Conservation (phyloP, 2,329 filamentous ascomycete genomes). For the Botryosphaeria dothidea region DNA sequence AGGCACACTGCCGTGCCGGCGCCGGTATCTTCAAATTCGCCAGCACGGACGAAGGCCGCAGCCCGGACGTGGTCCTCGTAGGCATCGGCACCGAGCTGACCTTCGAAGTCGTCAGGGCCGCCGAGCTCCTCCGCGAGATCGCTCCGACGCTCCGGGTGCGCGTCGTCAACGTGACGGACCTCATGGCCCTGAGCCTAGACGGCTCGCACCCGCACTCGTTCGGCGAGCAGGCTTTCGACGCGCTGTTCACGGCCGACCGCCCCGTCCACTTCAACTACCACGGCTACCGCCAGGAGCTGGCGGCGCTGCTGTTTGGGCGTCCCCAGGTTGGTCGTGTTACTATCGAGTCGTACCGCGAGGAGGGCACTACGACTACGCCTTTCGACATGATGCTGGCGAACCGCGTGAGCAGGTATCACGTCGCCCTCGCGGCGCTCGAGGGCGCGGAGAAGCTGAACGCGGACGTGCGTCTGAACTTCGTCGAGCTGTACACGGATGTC, state of each 20-base stretch:
- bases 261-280: slow-evolving; percentile 68
- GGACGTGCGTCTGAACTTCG: slow-evolving; percentile 47
- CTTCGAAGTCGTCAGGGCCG: slow-evolving; percentile 65
- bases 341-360: slow-evolving; percentile 63
- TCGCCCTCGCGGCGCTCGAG: slow-evolving; percentile 56
- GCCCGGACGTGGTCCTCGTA: slow-evolving; percentile 64
- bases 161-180: slow-evolving; percentile 66
- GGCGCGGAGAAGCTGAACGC: slow-evolving; percentile 52
- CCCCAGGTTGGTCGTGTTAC: slow-evolving; percentile 53
- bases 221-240: slow-evolving; percentile 51
- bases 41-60: slow-evolving; percentile 55
- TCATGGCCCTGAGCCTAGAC: slow-evolving; percentile 62
- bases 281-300: slow-evolving; percentile 62
- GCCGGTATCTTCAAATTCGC: slow-evolving; percentile 64
- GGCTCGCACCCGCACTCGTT: slow-evolving; percentile 62
- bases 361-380: slow-evolving; percentile 67
- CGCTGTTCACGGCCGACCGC: slow-evolving; percentile 58
- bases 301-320: slow-evolving; percentile 62
- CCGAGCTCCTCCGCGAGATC: slow-evolving; percentile 53
- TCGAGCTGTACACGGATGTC: slow-evolving; percentile 51
- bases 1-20: slow-evolving; percentile 60
- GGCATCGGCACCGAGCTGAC: slow-evolving; percentile 67
- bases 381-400: slow-evolving; percentile 72
- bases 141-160: slow-evolving; percentile 58
- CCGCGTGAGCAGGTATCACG: slow-evolving; percentile 59